Percentiles rank a stretch among this genome's conserved stretches.
Evolutionary conservation across 768 basidiomycete genomes (phyloP).

Genomic region (Mycena metata): DNA sequence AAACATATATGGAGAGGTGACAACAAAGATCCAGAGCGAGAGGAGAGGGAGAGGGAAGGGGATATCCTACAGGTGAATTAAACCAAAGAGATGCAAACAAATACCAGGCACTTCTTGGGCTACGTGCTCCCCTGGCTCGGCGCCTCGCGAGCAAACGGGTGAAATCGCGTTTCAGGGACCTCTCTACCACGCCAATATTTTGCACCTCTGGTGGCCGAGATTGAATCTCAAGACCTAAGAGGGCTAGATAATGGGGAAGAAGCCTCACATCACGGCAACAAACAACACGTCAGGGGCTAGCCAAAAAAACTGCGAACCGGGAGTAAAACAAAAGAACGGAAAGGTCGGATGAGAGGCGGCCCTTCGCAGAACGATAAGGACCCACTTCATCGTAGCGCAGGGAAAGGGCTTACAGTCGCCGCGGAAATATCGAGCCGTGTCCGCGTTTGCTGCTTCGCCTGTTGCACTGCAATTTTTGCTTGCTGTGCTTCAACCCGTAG

Average conservation of each 20-base stretch:
- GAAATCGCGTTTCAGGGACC: too few relatives aligned
- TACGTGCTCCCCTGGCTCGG: slow-evolving; percentile 2
- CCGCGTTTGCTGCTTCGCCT: not conserved
- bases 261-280: not conserved
- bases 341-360: not conserved
- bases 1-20: too few relatives aligned
- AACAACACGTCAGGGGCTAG: not conserved
- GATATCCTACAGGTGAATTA: too few relatives aligned
- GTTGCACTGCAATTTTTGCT: not conserved
- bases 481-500: too few relatives aligned
- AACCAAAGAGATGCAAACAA: too few relatives aligned
- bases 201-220: too few relatives aligned
- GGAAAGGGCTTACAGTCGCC: not conserved
- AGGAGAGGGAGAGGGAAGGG: too few relatives aligned
- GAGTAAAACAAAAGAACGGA: not conserved
- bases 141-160: not conserved
- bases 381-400: not conserved
- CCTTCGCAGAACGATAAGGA: not conserved
- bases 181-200: too few relatives aligned
- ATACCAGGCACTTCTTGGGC: too few relatives aligned
- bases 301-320: not conserved
- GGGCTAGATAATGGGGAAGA: too few relatives aligned
- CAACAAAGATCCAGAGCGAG: too few relatives aligned
- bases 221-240: too few relatives aligned
- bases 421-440: not conserved